A percentile compares a stretch with the other conserved stretches of the same genome.
phyloP scores from a whole-genome alignment of 345 rosid species.

The Cardamine resedifolia region DNA sequence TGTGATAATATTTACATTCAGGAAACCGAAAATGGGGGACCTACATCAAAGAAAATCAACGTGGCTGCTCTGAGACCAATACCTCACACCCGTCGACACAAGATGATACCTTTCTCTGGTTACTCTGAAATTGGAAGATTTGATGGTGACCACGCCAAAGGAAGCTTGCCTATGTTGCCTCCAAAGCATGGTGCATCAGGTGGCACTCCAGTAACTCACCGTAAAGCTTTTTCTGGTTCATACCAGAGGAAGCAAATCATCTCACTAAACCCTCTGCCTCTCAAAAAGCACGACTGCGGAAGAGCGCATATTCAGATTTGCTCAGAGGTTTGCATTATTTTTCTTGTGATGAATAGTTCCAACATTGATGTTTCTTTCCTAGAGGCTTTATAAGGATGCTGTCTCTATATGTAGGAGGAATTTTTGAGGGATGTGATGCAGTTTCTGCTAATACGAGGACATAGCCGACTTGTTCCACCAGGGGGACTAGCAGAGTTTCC shows the following conservation, averaged over 20 bases:
- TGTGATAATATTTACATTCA: slow-evolving; percentile 6
- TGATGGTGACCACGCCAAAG: slow-evolving; percentile 72
- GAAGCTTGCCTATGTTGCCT: slow-evolving; percentile 57
- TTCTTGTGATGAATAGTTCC: slow-evolving; percentile 4
- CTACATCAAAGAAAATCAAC: slow-evolving; percentile 48
- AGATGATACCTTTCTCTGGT: slow-evolving; percentile 77
- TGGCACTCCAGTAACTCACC: slow-evolving; percentile 57
- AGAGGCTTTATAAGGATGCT: slow-evolving; percentile 7
- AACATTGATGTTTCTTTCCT: neutral
- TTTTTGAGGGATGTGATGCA: slow-evolving; percentile 98
- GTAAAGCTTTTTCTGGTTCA: slow-evolving; percentile 77
- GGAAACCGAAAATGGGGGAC: slow-evolving; percentile 60
- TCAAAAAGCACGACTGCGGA: slow-evolving; percentile 97
- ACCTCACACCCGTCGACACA: slow-evolving; percentile 75
- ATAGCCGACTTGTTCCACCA: slow-evolving; percentile 94
- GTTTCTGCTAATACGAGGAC: slow-evolving; percentile 89
- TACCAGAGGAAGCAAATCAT: slow-evolving; percentile 90
- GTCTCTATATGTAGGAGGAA: slow-evolving; percentile 69
- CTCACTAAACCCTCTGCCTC: slow-evolving; percentile 87
- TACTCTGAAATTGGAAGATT: slow-evolving; percentile 68
- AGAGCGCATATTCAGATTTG: slow-evolving; percentile 92
- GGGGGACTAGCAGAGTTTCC: slow-evolving; percentile 95
- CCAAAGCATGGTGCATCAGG: slow-evolving; percentile 58
- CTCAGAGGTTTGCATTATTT: slow-evolving; percentile 66
- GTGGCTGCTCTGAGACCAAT: slow-evolving; percentile 90